A percentile compares a stretch with the other conserved stretches of the same genome.
Conservation (phyloP, 352 stramenopile species). For the Globisporangium camurandrum region DNA sequence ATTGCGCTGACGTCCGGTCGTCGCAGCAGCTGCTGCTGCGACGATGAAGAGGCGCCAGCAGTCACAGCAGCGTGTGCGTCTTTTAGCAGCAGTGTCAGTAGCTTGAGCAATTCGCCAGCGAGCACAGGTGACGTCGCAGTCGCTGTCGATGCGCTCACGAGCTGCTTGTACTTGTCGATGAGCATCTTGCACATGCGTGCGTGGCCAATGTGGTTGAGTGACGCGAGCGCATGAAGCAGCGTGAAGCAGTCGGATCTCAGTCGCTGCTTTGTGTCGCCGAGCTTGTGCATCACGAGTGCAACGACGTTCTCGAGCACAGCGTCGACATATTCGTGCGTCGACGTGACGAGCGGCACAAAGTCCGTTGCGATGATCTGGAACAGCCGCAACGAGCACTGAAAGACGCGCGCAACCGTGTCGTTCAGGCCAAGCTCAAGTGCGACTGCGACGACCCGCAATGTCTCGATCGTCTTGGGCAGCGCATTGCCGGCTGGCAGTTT, state of each 20-base stretch:
- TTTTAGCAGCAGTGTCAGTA: constrained; percentile 58
- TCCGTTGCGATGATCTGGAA: constrained; percentile 65
- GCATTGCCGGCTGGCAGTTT: constrained; percentile 31
- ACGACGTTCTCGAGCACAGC: constrained; percentile 58
- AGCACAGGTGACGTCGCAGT: constrained; percentile 42
- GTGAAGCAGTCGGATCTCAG: constrained; percentile 68
- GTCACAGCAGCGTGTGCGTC: constrained; percentile 21
- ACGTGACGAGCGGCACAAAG: constrained; percentile 52
- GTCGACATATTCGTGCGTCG: constrained; percentile 37
- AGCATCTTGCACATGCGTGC: constrained; percentile 59
- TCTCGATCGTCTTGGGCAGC: constrained; percentile 48
- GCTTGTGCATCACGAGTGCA: constrained; percentile 55
- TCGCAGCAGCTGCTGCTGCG: constrained; percentile 3
- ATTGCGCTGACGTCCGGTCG: constrained; percentile 31
- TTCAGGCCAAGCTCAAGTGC: constrained; percentile 64
- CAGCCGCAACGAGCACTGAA: constrained; percentile 65
- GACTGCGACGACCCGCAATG: constrained; percentile 44
- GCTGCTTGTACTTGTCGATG: constrained; percentile 41
- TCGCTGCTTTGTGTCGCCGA: constrained; percentile 71
- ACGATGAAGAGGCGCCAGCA: not conserved
- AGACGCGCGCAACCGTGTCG: constrained; percentile 69
- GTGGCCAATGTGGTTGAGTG: constrained; percentile 48
- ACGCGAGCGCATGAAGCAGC: constrained; percentile 52
- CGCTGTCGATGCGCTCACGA: constrained; percentile 19
- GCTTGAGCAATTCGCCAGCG: constrained; percentile 47